Conservation (phyloP, 768 basidiomycete species). For the Podaxis mareebaensis region DNA sequence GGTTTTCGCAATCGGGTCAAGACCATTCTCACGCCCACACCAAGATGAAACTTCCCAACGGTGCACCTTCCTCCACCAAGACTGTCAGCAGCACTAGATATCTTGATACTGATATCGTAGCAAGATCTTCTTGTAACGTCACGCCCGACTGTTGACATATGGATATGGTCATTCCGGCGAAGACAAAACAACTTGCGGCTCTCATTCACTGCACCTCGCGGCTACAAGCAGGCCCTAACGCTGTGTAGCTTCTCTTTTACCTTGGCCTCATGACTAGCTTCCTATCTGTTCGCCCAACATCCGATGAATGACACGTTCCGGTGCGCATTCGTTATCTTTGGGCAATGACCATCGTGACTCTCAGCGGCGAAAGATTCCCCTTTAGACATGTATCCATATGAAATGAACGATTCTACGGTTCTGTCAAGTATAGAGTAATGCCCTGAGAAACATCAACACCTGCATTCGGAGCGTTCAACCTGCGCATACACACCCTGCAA, state of each 20-base stretch:
- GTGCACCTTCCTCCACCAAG: neutral
- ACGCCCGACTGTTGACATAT: neutral
- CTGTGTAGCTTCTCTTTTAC: neutral
- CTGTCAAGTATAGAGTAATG: neutral
- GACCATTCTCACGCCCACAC: slow-evolving; percentile 16
- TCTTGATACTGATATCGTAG: neutral
- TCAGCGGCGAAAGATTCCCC: neutral
- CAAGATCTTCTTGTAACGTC: slow-evolving; percentile 1
- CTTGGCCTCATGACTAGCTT: neutral
- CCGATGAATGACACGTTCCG: neutral
- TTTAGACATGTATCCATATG: neutral
- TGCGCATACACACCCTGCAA: neutral
- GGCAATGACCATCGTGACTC: neutral
- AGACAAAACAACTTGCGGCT: neutral
- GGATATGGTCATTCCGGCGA: neutral
- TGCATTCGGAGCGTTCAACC: neutral
- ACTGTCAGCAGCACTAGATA: neutral
- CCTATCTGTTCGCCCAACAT: neutral
- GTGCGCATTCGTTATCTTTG: neutral
- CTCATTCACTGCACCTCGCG: neutral
- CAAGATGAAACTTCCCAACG: slow-evolving; percentile 3
- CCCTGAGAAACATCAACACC: neutral
- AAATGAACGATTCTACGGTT: neutral
- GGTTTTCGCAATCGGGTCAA: neutral
- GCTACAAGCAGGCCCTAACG: neutral